These are phyloP conservation scores for Phytophthora citrophthora DNA, from an alignment of 352 stramenopile genomes.

Conservation along the genomic window DNA sequence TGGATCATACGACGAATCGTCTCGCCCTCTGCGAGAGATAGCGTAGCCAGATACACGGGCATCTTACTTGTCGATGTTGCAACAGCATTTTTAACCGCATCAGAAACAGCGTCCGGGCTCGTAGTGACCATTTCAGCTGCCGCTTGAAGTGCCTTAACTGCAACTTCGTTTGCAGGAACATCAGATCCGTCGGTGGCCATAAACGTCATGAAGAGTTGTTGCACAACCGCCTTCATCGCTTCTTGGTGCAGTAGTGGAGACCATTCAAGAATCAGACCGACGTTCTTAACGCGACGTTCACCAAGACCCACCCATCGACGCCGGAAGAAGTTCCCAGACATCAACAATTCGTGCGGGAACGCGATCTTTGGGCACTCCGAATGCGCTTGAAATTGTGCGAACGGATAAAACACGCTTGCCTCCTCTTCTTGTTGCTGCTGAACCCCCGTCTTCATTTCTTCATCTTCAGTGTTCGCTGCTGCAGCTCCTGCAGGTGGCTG, in stretches of 20 bases:
- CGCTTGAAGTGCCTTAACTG: constrained; percentile 58
- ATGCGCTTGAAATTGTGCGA: constrained; percentile 78
- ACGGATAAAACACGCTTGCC: constrained; percentile 79
- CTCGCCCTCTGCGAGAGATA: constrained; percentile 98
- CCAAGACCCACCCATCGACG: constrained; percentile 88
- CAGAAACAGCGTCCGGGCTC: constrained; percentile 30
- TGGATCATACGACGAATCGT: constrained; percentile 97
- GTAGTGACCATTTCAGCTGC: constrained; percentile 38
- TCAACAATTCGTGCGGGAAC: constrained; percentile 70
- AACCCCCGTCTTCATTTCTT: constrained; percentile 32
- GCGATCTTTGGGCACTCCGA: constrained; percentile 73
- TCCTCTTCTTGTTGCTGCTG: constrained; percentile 49
- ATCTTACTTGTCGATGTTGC: constrained; percentile 35
- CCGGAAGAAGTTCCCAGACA: constrained; percentile 92
- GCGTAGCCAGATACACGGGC: constrained; percentile 92
- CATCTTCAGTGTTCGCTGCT: constrained; percentile 4
- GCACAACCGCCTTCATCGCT: constrained; percentile 70
- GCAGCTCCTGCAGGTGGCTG: constrained; percentile 26
- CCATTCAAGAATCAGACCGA: constrained; percentile 90
- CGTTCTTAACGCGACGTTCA: constrained; percentile 89
- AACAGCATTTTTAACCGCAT: constrained; percentile 54
- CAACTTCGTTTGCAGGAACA: constrained; percentile 66
- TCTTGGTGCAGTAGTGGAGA: constrained; percentile 77
- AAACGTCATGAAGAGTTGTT: constrained; percentile 66
- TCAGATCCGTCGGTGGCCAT: constrained; percentile 34